Base-by-base conservation (phyloP, 371 early-diverging fungal genomes). In the Parasitella parasitica region DNA sequence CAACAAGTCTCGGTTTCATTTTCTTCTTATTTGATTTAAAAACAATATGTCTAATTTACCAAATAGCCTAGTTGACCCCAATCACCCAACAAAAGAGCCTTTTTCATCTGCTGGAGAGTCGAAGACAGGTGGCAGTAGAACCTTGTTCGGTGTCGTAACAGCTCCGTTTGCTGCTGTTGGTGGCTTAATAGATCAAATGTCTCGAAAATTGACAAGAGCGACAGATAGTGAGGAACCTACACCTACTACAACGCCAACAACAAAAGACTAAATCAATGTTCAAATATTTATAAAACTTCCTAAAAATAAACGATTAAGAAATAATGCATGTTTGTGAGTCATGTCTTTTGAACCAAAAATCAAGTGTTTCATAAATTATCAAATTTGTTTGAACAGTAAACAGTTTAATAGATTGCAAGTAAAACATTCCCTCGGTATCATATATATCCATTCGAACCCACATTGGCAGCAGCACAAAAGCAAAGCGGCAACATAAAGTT, bases 81-180 rank as follows among this genome's bases (percentile, higher is more conserved):
- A 60, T 9, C 60, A 57, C 16, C 69, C 59, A 12, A 69, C 69
- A 15, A 63, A 64, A 48, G 61, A 69, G 0, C 69, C 69, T 0
- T 69, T 61, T 32, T 36, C 69, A 8, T 64, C 69, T 6, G 39
- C 69, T 6, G 55, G 49, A 0, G 57, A 54, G 53, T 46, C 54
- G 2, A 59, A 38, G n/a, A 53, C 63, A 22, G 59, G 54, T 9
- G 63, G 63, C 0, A 63, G 53, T 27, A 58, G 26, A 12, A 26
- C 36, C 11, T 16, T 67, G 16, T 63, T 67, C 12, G 34, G 49
- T 6, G 2, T 63, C 3, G 30, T 59, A 3, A 54, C 59, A 15
- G 46, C 53, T 13, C 69, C 69, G 27, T 48, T 69, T 38, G 69
- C 64, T 49, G 69, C 69, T 13, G 52, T 69, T 4, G 69, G 69